Evolutionary conservation across 1,284 basidiomycete species (phyloP).

Genomic region (Sporisorium sorghi): DNA sequence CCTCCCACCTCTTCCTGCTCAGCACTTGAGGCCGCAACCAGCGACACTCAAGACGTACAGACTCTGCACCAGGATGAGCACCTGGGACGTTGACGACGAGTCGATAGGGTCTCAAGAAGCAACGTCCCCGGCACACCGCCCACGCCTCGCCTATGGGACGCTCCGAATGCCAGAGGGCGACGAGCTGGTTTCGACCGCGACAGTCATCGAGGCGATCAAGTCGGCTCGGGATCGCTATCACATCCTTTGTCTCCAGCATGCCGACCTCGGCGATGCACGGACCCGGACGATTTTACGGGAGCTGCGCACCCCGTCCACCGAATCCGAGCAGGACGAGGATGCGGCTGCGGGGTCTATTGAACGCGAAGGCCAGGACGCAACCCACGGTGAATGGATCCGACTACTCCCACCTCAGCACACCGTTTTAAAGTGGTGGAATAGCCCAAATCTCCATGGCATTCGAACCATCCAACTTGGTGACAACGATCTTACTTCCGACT

Average conservation of each 20-base stretch:
- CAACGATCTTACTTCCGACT: constrained; percentile 24
- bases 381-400: constrained; percentile 1
- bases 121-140: not conserved
- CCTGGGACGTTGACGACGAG: constrained; percentile 16
- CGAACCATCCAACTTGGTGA: constrained; percentile 14
- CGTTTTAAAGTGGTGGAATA: not conserved
- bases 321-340: not conserved
- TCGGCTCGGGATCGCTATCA: constrained; percentile 18
- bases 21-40: not conserved
- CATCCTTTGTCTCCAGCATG: constrained; percentile 10
- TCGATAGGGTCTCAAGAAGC: constrained; percentile 22
- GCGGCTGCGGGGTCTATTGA: not conserved
- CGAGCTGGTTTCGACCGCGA: constrained; percentile 9
- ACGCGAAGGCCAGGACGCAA: not conserved
- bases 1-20: not conserved
- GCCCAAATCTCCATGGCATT: constrained; percentile 1
- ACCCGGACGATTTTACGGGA: constrained; percentile 6
- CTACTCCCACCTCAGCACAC: not conserved
- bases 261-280: constrained; percentile 19
- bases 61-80: constrained; percentile 8
- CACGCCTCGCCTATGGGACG: constrained; percentile 18
- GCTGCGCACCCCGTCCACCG: not conserved
- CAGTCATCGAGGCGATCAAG: not conserved
- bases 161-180: constrained; percentile 15
- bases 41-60: no score